Base-by-base conservation (phyloP, 2,329 filamentous ascomycete genomes). In the Colletotrichum endophyticum region DNA sequence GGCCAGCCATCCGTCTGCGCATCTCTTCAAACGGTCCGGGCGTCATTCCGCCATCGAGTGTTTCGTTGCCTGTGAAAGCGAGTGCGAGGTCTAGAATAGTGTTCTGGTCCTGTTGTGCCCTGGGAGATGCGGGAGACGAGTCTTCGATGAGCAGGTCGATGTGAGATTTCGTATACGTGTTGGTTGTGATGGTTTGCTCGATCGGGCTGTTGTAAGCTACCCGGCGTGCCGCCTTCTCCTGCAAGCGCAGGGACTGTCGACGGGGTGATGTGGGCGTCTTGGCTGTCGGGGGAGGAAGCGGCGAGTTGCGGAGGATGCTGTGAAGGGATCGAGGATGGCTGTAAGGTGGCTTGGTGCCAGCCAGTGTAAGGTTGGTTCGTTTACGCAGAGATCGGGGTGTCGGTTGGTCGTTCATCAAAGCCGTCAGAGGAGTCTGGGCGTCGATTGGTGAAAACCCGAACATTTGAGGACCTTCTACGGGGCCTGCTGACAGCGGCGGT, bases 251-350 rank as follows among this genome's bases (percentile, higher is more conserved):
- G 2, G 91, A 92, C 76, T 90, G 88, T 49, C 90, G 86, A 73
- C 88, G 86, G 3, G 90, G 89, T 1, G 91, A 92, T 7, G 86
- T 83, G 2, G 90, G 89, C 11, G 89, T 88, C 36, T 85, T 84
- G 4, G 89, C 86, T 25, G 84, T 89, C 5, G 86, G 83, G 1
- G 90, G 89, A 25, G 91, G 91, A 8, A 93, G 86, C 22, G 92
- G 92, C 6, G 92, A 94, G 85, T 94, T 94, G 70, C 92, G 90
- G 27, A 94, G 87, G 79, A 94, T 94, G 83, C 91, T 93, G 81
- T 90, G 92, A 12, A 93, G 88, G 57, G 87, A 86, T 72, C 88
- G 88, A 39, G 92, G 89, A 77, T 91, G 91, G 3, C 86, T 89
- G 79, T 94, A 93, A 3, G 92, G 92, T 5, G 88, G 84, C 28